These are phyloP conservation scores for Favolaschia claudopus DNA, from an alignment of 768 basidiomycete species.

Conservation along the genomic window DNA sequence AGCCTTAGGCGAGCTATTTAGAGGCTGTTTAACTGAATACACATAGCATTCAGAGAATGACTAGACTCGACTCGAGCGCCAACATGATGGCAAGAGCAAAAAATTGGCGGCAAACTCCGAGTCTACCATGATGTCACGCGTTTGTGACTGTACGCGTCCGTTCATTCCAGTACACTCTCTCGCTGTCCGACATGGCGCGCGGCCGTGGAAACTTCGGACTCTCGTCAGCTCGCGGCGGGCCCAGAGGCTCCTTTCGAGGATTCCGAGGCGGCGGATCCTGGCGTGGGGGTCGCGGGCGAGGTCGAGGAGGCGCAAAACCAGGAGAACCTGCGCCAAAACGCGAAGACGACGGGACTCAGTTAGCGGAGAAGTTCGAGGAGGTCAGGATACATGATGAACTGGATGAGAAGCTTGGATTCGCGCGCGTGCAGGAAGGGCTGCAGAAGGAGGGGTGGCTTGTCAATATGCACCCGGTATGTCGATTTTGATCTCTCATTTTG, in stretches of 20 bases:
- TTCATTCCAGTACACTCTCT: background rate
- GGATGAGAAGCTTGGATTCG: constrained; percentile 93
- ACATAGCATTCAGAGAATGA: no score
- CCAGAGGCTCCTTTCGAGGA: constrained; percentile 55
- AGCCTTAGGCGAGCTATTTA: no score
- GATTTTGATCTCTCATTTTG: background rate
- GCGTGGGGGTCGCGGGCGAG: constrained; percentile 65
- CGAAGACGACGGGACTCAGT: constrained; percentile 90
- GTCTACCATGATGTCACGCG: constrained; percentile 1
- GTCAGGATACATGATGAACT: constrained; percentile 81
- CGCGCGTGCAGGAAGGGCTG: constrained; percentile 78
- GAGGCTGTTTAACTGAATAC: no score
- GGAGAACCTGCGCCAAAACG: constrained; percentile 66
- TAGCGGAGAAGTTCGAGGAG: constrained; percentile 87
- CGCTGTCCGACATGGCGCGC: constrained; percentile 49
- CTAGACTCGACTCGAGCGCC: no score
- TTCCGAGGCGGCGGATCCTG: constrained; percentile 55
- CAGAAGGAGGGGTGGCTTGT: constrained; percentile 91
- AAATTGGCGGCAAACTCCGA: background rate
- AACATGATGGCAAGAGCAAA: no score
- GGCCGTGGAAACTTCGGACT: constrained; percentile 66
- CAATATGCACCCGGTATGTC: constrained; percentile 95
- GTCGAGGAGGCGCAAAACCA: constrained; percentile 43
- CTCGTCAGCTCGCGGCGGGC: constrained; percentile 55
- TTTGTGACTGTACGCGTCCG: background rate